Conservation (phyloP, 169 alveolate species). For the Cryptosporidium canis region DNA sequence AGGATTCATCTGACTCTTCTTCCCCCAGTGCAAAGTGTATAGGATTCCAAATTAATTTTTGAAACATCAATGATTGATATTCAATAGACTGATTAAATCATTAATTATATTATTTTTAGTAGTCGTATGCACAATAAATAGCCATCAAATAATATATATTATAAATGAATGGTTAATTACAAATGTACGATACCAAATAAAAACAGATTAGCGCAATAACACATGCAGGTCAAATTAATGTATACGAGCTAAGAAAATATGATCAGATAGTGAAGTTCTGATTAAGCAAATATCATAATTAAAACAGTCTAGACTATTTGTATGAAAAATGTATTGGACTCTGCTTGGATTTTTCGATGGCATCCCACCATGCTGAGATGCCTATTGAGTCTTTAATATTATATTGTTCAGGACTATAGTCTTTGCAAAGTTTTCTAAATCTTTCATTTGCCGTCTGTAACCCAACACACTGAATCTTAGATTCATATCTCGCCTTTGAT, state of each 20-base stretch:
- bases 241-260: background rate
- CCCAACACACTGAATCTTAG: conserved; percentile 69
- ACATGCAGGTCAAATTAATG: background rate
- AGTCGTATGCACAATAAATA: too few species aligned
- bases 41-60: conserved; percentile 3
- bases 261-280: background rate
- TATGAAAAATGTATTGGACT: conserved; percentile 36
- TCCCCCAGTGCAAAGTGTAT: conserved; percentile 4
- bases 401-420: conserved; percentile 33
- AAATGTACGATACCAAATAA: background rate
- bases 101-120: too few species aligned
- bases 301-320: background rate
- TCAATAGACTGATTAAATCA: background rate
- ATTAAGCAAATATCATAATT: background rate
- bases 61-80: background rate
- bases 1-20: background rate
- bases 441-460: conserved; percentile 64
- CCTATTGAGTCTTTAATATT: conserved; percentile 52
- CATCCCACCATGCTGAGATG: conserved; percentile 70
- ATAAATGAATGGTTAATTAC: background rate
- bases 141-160: too few species aligned
- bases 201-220: background rate
- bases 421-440: conserved; percentile 63
- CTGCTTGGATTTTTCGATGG: conserved; percentile 33
- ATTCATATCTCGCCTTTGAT: conserved; percentile 22